phyloP scores from a whole-genome alignment of 75 land plant species.

The Selaginella tamariscina region DNA sequence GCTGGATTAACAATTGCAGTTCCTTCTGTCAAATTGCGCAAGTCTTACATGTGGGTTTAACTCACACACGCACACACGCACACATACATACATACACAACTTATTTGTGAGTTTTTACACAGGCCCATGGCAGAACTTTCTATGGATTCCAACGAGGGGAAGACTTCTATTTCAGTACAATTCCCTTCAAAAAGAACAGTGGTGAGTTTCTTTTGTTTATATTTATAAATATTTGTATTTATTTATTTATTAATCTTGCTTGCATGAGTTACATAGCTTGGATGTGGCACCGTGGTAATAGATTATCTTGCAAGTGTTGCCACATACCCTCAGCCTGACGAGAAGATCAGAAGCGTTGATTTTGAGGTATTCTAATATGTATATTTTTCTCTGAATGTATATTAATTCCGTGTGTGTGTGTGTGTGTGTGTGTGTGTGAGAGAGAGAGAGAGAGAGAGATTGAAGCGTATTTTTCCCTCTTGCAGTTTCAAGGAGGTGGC shows the following conservation, averaged over 20 bases:
- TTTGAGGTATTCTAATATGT: conserved; percentile 34
- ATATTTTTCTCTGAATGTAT: background rate
- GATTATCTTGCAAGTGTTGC: conserved; percentile 75
- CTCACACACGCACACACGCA: too few species aligned
- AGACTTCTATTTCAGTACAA: too few species aligned
- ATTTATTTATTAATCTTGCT: background rate
- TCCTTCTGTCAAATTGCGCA: too few species aligned
- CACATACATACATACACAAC: too few species aligned
- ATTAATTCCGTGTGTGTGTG: background rate
- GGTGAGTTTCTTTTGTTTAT: background rate
- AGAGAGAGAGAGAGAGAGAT: background rate
- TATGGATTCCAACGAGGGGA: too few species aligned
- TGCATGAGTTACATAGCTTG: too few species aligned
- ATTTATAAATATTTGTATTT: background rate
- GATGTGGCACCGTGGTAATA: conserved; percentile 45
- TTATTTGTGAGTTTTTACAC: too few species aligned
- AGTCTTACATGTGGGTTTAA: too few species aligned
- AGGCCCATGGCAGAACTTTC: too few species aligned
- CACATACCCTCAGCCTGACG: conserved; percentile 77
- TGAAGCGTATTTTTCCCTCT: background rate
- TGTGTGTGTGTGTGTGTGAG: background rate
- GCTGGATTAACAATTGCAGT: too few species aligned
- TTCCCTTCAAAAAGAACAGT: background rate
- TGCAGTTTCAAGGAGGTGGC: conserved; percentile 49
- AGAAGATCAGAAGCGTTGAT: conserved; percentile 59